These are phyloP conservation scores for Penicillium rolfsii DNA, from an alignment of 2,329 filamentous ascomycete species.

Conservation along the genomic window DNA sequence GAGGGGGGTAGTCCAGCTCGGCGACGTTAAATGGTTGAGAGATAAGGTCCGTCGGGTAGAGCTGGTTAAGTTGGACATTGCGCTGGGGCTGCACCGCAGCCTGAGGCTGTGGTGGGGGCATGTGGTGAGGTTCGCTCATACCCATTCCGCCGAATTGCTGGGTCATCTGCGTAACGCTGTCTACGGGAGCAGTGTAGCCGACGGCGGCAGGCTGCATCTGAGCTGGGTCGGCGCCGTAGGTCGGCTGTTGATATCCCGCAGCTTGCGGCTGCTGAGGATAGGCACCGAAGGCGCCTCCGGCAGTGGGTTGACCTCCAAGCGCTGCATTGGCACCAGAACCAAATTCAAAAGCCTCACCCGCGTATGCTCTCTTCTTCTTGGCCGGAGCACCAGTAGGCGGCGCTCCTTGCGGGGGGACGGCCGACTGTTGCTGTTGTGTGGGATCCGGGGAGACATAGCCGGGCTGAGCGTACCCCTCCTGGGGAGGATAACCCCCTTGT, in stretches of 20 bases:
- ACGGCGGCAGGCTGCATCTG: conserved; percentile 64
- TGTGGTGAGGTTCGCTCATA: conserved; percentile 61
- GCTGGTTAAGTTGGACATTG: conserved; percentile 71
- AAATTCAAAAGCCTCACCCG: conserved; percentile 92
- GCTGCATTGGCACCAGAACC: conserved; percentile 81
- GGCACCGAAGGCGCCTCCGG: conserved; percentile 64
- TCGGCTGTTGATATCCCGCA: conserved; percentile 48
- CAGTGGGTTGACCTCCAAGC: conserved; percentile 52
- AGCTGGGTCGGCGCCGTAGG: conserved; percentile 50
- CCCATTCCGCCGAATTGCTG: conserved; percentile 82
- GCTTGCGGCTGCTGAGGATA: conserved; percentile 60
- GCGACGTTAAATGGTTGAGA: conserved; percentile 92
- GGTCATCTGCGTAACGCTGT: conserved; percentile 71
- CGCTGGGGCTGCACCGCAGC: conserved; percentile 54
- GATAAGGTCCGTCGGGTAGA: conserved; percentile 89
- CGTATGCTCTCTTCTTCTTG: conserved; percentile 89
- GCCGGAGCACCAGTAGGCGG: conserved; percentile 43
- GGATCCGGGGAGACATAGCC: conserved; percentile 46
- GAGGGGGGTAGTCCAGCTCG: conserved; percentile 88
- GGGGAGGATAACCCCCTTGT: conserved; percentile 56
- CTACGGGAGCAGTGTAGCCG: conserved; percentile 64
- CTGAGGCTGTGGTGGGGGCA: conserved; percentile 45
- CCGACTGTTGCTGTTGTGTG: conserved; percentile 39
- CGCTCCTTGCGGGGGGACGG: conserved; percentile 36
- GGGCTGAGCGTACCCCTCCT: conserved; percentile 54